Evolutionary conservation across 331 rosid genomes (phyloP).

Genomic region (Pyracantha coccinea): DNA sequence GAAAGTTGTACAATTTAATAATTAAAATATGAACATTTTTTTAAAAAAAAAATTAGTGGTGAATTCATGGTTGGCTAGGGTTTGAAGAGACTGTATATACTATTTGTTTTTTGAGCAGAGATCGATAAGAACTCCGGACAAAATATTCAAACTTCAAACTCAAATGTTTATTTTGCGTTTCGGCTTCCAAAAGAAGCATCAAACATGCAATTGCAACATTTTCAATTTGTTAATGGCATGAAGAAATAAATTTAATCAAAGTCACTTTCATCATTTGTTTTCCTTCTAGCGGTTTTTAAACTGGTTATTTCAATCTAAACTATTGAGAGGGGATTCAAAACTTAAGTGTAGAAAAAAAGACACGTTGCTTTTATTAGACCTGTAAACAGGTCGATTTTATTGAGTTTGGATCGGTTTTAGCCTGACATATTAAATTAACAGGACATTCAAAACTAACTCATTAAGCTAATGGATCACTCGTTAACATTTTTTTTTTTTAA

Average conservation of each 20-base stretch:
- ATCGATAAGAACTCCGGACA: not conserved
- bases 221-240: not conserved
- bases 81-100: not conserved
- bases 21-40: too few relatives aligned
- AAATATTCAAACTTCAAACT: conserved; percentile 1
- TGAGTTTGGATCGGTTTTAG: too few relatives aligned
- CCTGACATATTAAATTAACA: too few relatives aligned
- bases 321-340: not conserved
- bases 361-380: too few relatives aligned
- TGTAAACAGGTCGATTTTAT: too few relatives aligned
- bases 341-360: not conserved
- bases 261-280: not conserved
- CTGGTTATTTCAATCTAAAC: not conserved
- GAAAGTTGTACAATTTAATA: too few relatives aligned
- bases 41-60: not conserved
- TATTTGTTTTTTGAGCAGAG: not conserved
- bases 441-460: accelerated
- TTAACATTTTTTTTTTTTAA: too few relatives aligned
- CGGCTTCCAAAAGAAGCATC: not conserved
- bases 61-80: not conserved
- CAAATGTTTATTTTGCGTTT: not conserved
- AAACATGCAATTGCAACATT: not conserved
- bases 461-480: too few relatives aligned
- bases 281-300: too few relatives aligned
- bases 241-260: not conserved